These are phyloP conservation scores for Mortierella claussenii DNA, from an alignment of 192 early-diverging fungal species.

Conservation along the genomic window DNA sequence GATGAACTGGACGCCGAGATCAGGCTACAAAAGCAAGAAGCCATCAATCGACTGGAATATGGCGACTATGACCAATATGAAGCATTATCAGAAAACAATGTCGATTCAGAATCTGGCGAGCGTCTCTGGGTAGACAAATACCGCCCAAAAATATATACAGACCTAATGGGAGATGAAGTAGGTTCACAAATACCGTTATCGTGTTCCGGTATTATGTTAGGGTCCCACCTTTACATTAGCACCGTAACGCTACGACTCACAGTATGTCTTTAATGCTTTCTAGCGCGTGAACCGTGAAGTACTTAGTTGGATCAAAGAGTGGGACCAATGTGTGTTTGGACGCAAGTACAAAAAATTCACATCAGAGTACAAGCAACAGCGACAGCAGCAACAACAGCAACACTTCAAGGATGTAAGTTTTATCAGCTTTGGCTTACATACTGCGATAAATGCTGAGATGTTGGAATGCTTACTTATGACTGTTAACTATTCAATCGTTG, in stretches of 20 bases:
- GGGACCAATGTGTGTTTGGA: conserved; percentile 96
- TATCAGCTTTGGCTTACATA: too few relatives aligned
- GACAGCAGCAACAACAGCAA: conserved; percentile 6
- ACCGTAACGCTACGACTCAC: too few relatives aligned
- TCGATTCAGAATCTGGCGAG: not conserved
- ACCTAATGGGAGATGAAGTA: conserved; percentile 92
- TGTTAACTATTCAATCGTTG: too few relatives aligned
- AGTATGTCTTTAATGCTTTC: too few relatives aligned
- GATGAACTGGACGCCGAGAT: conserved; percentile 49
- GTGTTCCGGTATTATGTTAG: too few relatives aligned
- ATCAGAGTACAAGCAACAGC: conserved; percentile 37
- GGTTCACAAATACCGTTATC: too few relatives aligned
- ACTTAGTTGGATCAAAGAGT: conserved; percentile 94
- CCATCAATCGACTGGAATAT: conserved; percentile 18
- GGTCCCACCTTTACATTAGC: too few relatives aligned
- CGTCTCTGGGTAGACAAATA: conserved; percentile 92
- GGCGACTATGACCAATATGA: conserved; percentile 9
- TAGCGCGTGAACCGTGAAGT: conserved; percentile 86
- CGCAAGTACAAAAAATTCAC: conserved; percentile 48
- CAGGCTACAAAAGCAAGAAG: conserved; percentile 35
- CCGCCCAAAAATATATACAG: conserved; percentile 79
- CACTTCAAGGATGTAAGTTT: conserved; percentile 35
- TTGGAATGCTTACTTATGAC: too few relatives aligned
- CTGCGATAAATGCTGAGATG: too few relatives aligned
- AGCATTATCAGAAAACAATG: not conserved